A percentile compares a stretch with the other conserved stretches of the same genome.
These are phyloP conservation scores for Scutellaria barbata DNA, from an alignment of 257 asterid genomes.

Conservation along the genomic window DNA sequence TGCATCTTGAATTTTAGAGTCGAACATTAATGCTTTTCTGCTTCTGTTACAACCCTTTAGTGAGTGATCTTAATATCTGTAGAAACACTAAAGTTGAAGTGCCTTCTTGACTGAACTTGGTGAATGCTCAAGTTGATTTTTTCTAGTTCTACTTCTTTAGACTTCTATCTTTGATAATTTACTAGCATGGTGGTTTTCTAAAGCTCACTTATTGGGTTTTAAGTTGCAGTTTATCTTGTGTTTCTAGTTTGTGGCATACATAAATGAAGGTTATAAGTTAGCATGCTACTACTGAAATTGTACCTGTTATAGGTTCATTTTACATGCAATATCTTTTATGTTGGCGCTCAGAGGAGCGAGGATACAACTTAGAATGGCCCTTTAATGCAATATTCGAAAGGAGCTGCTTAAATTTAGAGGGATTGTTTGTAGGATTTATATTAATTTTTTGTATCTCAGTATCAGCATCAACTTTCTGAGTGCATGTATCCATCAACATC, in stretches of 20 bases:
- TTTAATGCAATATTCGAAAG: background rate
- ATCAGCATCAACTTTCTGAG: background rate
- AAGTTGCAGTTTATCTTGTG: background rate
- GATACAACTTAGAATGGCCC: background rate
- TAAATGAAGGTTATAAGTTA: background rate
- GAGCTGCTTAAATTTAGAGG: background rate
- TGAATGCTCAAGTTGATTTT: background rate
- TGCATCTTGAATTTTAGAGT: background rate
- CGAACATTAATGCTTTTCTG: background rate
- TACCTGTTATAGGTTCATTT: background rate
- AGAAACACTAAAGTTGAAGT: background rate
- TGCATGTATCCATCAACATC: background rate
- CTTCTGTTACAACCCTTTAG: background rate
- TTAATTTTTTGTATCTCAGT: background rate
- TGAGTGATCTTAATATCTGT: background rate
- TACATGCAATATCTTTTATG: slow-evolving; percentile 6
- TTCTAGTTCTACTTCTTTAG: slow-evolving; percentile 7
- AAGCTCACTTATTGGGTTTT: background rate
- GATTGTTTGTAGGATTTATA: background rate
- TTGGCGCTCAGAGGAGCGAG: background rate
- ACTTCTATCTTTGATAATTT: slow-evolving; percentile 14
- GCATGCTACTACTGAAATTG: background rate
- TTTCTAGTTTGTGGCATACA: background rate
- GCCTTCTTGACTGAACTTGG: slow-evolving; percentile 19
- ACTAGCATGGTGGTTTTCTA: background rate